Base-by-base conservation (phyloP, 176 grass and related monocot species). In the Elymus sibiricus region DNA sequence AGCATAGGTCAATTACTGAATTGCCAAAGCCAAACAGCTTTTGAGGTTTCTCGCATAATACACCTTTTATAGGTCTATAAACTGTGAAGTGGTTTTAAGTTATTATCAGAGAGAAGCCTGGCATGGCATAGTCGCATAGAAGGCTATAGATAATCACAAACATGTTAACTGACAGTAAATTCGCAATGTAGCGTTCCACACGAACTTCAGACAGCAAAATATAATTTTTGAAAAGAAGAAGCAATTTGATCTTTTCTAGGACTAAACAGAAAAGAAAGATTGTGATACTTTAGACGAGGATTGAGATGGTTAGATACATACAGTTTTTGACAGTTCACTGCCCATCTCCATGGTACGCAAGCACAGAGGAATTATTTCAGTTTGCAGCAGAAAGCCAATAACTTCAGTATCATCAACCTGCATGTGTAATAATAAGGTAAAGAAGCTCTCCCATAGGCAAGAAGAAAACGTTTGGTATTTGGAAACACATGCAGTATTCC, bases 331-430 rank as follows among this genome's bases (percentile, higher is more conserved):
- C 4, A 99, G 92, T 82, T 99, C 94, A 83, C 94, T 96, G 37
- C 97, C 97, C 97, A 99, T 99, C 86, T 96, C 97, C 97, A 99
- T 99, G 65, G 97, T 99, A 66, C 92, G 90, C 58, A 99, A 49
- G 60, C 97, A 99, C 64, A 99, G 77, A 77, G 97, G 97, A 88
- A 99, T 99, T 88, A 99, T 99, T 96, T 99, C 97, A 85, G 97
- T 99, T 83, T 99, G 97, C 43, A 99, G 94, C 72, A 99, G 89
- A 94, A 99, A 99, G 84, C 92, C 85, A 66, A 99, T 96, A 28
- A 99, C 97, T 64, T 99, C 97, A 69, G 94, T 99, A 87, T 99
- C 97, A 76, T 99, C 97, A 87, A 96, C 97, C 97, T 99, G 86
- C 59, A 60, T 42, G 69, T 28, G 43, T 60, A 74, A 75, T 60